phyloP scores from a whole-genome alignment of 106 monocot genomes.

The Platanthera zijinensis region DNA sequence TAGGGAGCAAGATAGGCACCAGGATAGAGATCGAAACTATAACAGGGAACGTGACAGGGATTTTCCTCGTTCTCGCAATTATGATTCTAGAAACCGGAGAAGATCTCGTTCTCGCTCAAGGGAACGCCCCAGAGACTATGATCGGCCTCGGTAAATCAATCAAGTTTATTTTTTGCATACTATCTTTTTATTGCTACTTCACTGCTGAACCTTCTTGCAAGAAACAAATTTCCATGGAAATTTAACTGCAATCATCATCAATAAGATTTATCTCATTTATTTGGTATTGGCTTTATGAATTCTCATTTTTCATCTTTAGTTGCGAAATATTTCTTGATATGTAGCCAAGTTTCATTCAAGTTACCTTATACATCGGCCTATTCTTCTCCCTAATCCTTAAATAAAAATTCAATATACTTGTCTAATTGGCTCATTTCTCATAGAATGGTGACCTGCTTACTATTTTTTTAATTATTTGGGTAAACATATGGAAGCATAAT shows the following conservation, averaged over 20 bases:
- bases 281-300: no score
- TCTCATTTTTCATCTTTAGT: no score
- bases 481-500: no score
- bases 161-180: not conserved
- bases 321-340: no score
- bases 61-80: slow-evolving; percentile 26
- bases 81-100: slow-evolving; percentile 43
- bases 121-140: slow-evolving; percentile 52
- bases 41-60: slow-evolving; percentile 31
- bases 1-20: slow-evolving; percentile 38
- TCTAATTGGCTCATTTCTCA: not conserved
- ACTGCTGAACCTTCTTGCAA: no score
- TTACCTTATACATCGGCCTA: no score
- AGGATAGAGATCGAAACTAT: slow-evolving; percentile 46
- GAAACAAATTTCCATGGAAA: no score
- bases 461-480: not conserved
- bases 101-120: slow-evolving; percentile 64
- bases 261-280: no score
- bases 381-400: no score
- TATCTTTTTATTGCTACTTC: not conserved
- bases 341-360: no score
- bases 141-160: slow-evolving; percentile 51
- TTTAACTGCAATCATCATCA: no score
- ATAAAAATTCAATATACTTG: no score
- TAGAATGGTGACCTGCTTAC: not conserved